Conservation (phyloP, 345 rosid genomes). For the Abelmoschus esculentus region DNA sequence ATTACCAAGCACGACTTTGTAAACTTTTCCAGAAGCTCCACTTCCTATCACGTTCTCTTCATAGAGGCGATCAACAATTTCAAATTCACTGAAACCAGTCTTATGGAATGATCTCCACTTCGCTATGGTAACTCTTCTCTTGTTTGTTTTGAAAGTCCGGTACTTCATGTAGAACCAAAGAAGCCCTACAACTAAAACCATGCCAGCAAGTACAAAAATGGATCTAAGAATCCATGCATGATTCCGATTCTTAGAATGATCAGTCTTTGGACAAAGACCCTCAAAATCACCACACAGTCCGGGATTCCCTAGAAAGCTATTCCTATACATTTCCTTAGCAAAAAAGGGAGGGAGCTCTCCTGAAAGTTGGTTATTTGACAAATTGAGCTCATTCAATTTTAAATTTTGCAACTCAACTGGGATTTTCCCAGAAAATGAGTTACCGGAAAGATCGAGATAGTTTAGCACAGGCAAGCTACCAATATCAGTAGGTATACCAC, state of each 20-base stretch:
- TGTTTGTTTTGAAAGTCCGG: conserved; percentile 32
- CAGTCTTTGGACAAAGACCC: conserved; percentile 44
- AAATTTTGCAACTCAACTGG: conserved; percentile 64
- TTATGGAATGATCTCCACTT: conserved; percentile 93
- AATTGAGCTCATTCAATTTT: conserved; percentile 63
- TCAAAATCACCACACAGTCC: conserved; percentile 52
- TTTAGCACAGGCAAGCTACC: conserved; percentile 70
- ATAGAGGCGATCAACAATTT: conserved; percentile 44
- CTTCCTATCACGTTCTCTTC: conserved; percentile 72
- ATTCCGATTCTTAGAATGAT: conserved; percentile 27
- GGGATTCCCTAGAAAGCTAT: conserved; percentile 66
- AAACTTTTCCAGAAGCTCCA: conserved; percentile 85
- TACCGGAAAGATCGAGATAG: conserved; percentile 79
- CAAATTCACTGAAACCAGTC: conserved; percentile 64
- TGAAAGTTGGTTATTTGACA: conserved; percentile 60
- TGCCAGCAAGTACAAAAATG: conserved; percentile 46
- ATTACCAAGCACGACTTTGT: conserved; percentile 55
- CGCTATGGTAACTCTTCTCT: conserved; percentile 27
- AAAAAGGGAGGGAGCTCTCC: conserved; percentile 68
- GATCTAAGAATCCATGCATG: conserved; percentile 56
- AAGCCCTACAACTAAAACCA: conserved; percentile 47
- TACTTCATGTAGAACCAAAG: conserved; percentile 51
- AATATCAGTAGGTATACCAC: conserved; percentile 52
- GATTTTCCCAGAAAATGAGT: conserved; percentile 56
- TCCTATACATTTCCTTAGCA: conserved; percentile 36